These are phyloP conservation scores for Termitomyces sp. DNA, from an alignment of 768 basidiomycete genomes.

Conservation along the genomic window DNA sequence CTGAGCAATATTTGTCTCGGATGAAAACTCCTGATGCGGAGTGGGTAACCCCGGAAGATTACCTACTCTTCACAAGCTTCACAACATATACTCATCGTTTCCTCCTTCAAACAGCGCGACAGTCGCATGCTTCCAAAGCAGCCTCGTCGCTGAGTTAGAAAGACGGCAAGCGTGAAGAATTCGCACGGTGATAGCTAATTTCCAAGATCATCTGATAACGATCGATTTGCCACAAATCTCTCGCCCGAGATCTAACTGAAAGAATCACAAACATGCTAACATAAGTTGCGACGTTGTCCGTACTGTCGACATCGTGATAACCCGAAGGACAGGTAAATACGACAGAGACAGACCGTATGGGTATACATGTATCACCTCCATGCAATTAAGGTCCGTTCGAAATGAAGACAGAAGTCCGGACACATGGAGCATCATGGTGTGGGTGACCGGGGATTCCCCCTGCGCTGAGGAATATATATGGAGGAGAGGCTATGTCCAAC, in stretches of 20 bases:
- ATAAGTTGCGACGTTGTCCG: background rate
- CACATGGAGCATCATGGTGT: background rate
- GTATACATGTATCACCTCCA: background rate
- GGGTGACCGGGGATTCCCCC: conserved; percentile 6
- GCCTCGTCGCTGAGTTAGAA: background rate
- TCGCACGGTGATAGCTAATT: too few species aligned
- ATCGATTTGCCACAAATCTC: background rate
- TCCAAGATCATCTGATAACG: background rate
- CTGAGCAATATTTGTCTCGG: too few species aligned
- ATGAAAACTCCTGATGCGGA: background rate
- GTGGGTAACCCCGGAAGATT: background rate
- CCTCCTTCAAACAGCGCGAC: background rate
- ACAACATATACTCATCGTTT: background rate
- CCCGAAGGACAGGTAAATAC: background rate
- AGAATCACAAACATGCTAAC: background rate
- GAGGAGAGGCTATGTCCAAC: conserved; percentile 30
- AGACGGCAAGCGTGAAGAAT: background rate
- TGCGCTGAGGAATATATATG: background rate
- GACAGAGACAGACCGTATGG: background rate
- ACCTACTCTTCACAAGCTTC: background rate
- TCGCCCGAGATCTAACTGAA: background rate
- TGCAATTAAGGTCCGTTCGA: too few species aligned
- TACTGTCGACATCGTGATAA: background rate
- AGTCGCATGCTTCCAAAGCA: background rate
- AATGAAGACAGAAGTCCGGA: background rate